These are phyloP conservation scores for Fusarium multiceps DNA, from an alignment of 2,329 filamentous ascomycete genomes.

Conservation along the genomic window DNA sequence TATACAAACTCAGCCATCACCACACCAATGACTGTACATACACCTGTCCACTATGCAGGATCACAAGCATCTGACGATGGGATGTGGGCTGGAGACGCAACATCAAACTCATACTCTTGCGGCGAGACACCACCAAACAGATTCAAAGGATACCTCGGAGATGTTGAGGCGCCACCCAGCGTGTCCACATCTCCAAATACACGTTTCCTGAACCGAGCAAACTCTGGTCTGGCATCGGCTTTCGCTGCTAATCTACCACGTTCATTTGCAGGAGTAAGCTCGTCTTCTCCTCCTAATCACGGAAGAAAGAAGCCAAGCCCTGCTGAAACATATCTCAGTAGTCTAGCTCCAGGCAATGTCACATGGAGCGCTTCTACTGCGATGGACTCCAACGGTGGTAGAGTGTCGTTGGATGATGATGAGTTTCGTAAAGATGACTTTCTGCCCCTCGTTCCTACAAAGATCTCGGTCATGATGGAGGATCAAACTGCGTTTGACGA, in stretches of 20 bases:
- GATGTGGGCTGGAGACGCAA: constrained; percentile 64
- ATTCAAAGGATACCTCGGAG: constrained; percentile 58
- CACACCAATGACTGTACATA: constrained; percentile 68
- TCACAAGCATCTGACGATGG: constrained; percentile 68
- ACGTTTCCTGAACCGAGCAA: constrained; percentile 63
- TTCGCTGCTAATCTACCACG: constrained; percentile 67
- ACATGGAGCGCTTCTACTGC: constrained; percentile 62
- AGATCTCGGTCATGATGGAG: constrained; percentile 65
- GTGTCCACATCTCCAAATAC: constrained; percentile 70
- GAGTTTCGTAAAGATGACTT: constrained; percentile 60
- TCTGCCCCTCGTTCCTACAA: constrained; percentile 61
- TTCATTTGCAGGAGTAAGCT: constrained; percentile 53
- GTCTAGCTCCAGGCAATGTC: constrained; percentile 62
- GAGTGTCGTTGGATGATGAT: constrained; percentile 66
- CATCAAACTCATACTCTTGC: constrained; percentile 68
- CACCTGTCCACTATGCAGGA: constrained; percentile 65
- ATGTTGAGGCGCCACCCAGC: constrained; percentile 62
- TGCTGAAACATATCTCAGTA: constrained; percentile 69
- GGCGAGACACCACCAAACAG: constrained; percentile 70
- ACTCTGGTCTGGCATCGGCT: constrained; percentile 66
- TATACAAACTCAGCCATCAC: constrained; percentile 66
- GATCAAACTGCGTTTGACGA: constrained; percentile 76
- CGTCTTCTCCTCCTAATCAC: constrained; percentile 59
- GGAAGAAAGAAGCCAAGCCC: constrained; percentile 68
- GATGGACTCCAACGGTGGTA: constrained; percentile 59